A percentile compares a stretch with the other conserved stretches of the same genome.
These are phyloP conservation scores for Parsonsia alboflavescens DNA, from an alignment of 257 asterid genomes.

Conservation along the genomic window DNA sequence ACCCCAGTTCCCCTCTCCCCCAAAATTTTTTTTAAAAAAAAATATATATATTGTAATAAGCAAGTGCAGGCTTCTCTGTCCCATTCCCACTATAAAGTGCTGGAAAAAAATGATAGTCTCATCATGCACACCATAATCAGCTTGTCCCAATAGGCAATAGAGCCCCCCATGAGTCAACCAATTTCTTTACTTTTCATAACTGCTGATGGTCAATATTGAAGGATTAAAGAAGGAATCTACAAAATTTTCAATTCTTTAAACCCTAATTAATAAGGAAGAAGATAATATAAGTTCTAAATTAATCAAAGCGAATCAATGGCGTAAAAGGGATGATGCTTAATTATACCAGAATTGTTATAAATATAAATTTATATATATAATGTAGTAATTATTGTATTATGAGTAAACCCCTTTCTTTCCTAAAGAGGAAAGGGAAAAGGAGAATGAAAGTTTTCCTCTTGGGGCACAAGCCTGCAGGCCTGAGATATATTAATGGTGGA, in stretches of 20 bases:
- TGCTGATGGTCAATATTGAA: not conserved
- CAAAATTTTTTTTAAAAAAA: not conserved
- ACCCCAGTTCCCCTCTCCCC: not conserved
- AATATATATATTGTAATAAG: too few species aligned
- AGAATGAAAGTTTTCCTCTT: not conserved
- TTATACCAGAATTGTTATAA: not conserved
- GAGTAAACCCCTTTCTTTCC: not conserved
- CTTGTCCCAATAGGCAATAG: not conserved
- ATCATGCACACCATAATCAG: not conserved
- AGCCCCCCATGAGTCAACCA: not conserved
- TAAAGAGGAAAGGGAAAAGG: not conserved
- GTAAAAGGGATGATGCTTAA: too few species aligned
- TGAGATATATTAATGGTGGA: not conserved
- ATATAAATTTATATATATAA: too few species aligned
- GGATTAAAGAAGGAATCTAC: not conserved
- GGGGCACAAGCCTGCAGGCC: not conserved
- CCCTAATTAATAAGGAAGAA: not conserved
- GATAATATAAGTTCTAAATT: too few species aligned
- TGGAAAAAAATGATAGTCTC: conserved; percentile 7
- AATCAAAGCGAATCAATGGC: too few species aligned
- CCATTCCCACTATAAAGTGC: not conserved
- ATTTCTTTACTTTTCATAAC: not conserved
- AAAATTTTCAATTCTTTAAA: not conserved
- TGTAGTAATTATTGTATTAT: not conserved
- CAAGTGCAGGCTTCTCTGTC: too few species aligned